A percentile compares a stretch with the other conserved stretches of the same genome.
Evolutionary conservation across 495 filamentous ascomycete genomes (phyloP).

Genomic region (Rhizodiscina lignyota): DNA sequence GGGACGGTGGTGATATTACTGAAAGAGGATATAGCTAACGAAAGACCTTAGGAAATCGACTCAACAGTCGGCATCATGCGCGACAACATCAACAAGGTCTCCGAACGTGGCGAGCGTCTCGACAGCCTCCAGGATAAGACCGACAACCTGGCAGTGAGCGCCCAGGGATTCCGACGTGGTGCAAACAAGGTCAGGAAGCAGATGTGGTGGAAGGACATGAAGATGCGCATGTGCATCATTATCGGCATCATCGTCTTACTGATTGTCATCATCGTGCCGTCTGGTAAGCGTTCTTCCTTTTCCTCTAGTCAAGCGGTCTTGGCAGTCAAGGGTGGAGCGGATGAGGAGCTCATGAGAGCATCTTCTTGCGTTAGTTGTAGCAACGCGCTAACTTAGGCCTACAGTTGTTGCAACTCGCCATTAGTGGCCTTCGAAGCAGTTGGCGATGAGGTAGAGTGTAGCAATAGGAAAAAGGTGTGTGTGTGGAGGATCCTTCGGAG

Average conservation of each 20-base stretch:
- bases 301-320: not conserved
- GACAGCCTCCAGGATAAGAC: slow-evolving; percentile 91
- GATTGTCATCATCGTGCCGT: slow-evolving; percentile 79
- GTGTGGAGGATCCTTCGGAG: no score
- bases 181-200: slow-evolving; percentile 86
- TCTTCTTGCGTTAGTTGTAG: not conserved
- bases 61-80: slow-evolving; percentile 84
- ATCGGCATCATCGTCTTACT: slow-evolving; percentile 76
- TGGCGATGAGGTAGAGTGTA: no score
- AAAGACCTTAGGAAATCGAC: slow-evolving; percentile 68
- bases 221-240: slow-evolving; percentile 95
- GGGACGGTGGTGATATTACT: no score
- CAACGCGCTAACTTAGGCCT: not conserved
- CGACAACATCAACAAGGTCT: slow-evolving; percentile 86
- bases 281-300: slow-evolving; percentile 35
- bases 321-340: not conserved
- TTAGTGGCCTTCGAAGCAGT: no score
- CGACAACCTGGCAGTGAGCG: slow-evolving; percentile 75
- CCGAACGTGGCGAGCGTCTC: slow-evolving; percentile 77
- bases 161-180: slow-evolving; percentile 85
- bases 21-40: not conserved
- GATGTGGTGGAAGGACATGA: slow-evolving; percentile 97
- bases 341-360: no score
- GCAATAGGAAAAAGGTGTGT: no score
- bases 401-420: no score